These are phyloP conservation scores for Entoloma clypeatum DNA, from an alignment of 1,284 basidiomycete species.

Conservation along the genomic window DNA sequence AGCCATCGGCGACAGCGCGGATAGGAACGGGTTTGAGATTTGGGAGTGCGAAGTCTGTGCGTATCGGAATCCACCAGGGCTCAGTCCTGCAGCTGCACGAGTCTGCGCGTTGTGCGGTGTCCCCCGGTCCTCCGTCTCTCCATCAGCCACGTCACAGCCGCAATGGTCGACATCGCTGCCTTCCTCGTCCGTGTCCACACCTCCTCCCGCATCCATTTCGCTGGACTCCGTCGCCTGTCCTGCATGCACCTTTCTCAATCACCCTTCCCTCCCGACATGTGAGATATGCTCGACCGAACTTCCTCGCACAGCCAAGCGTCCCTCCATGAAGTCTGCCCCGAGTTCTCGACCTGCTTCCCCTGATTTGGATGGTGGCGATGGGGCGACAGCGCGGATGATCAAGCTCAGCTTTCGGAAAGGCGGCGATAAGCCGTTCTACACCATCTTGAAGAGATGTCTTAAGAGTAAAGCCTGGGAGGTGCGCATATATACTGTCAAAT, in stretches of 20 bases:
- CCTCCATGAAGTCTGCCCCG: slow-evolving; percentile 53
- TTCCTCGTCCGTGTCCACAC: slow-evolving; percentile 23
- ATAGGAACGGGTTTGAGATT: slow-evolving; percentile 41
- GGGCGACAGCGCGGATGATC: slow-evolving; percentile 40
- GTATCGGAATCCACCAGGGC: slow-evolving; percentile 71
- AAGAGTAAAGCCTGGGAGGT: slow-evolving; percentile 83
- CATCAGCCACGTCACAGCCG: slow-evolving; percentile 23
- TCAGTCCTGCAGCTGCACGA: slow-evolving; percentile 54
- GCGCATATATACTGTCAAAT: slow-evolving; percentile 18
- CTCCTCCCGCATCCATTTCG: slow-evolving; percentile 36
- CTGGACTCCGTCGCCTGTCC: slow-evolving; percentile 59
- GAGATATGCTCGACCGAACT: slow-evolving; percentile 86
- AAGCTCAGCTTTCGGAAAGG: slow-evolving; percentile 89
- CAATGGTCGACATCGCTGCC: slow-evolving; percentile 34
- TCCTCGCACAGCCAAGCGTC: slow-evolving; percentile 23
- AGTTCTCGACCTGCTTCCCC: slow-evolving; percentile 56
- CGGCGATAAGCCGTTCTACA: slow-evolving; percentile 85
- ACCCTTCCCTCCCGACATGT: slow-evolving; percentile 70
- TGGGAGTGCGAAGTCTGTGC: slow-evolving; percentile 90
- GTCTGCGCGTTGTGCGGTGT: slow-evolving; percentile 77
- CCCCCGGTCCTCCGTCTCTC: slow-evolving; percentile 46
- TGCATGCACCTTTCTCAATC: slow-evolving; percentile 92
- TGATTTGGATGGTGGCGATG: slow-evolving; percentile 32
- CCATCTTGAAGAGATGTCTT: slow-evolving; percentile 72
- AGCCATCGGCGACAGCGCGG: slow-evolving; percentile 19